A percentile compares a stretch with the other conserved stretches of the same genome.
Conservation (phyloP, 1,139 yeast species). For the Zygoascus hellenicus region DNA sequence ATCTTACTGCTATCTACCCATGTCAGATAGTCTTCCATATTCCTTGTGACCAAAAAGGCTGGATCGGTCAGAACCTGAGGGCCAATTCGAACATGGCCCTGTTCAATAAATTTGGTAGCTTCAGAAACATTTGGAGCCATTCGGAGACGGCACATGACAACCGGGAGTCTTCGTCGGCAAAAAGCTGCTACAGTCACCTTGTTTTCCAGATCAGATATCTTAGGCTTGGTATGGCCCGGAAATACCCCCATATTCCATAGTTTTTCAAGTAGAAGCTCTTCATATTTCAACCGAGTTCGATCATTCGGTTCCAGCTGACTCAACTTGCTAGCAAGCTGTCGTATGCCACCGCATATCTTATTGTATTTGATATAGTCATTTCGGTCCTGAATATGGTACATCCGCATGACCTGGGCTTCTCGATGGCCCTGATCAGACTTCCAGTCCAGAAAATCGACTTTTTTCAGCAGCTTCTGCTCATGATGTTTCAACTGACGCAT, state of each 20-base stretch:
- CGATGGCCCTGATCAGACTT: slow-evolving; percentile 94
- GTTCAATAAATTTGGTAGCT: slow-evolving; percentile 89
- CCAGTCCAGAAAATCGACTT: slow-evolving; percentile 97
- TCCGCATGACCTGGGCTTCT: slow-evolving; percentile 91
- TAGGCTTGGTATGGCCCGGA: slow-evolving; percentile 60
- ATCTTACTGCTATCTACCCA: slow-evolving; percentile 97
- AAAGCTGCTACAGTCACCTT: slow-evolving; percentile 87
- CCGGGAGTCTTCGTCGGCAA: slow-evolving; percentile 88
- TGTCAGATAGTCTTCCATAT: slow-evolving; percentile 92
- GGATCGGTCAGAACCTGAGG: slow-evolving; percentile 95
- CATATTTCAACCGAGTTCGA: slow-evolving; percentile 81
- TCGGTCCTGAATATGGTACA: slow-evolving; percentile 87
- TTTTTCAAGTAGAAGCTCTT: slow-evolving; percentile 78
- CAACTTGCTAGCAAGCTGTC: slow-evolving; percentile 79
- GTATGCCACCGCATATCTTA: slow-evolving; percentile 81
- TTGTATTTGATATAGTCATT: slow-evolving; percentile 95
- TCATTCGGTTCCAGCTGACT: slow-evolving; percentile 82
- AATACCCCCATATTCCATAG: slow-evolving; percentile 82
- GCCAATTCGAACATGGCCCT: slow-evolving; percentile 97
- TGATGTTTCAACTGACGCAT: slow-evolving; percentile 80
- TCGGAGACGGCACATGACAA: slow-evolving; percentile 88
- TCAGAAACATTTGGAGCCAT: slow-evolving; percentile 90
- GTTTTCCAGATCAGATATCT: slow-evolving; percentile 88
- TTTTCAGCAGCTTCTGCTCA: slow-evolving; percentile 88
- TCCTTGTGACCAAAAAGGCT: slow-evolving; percentile 81